A percentile compares a stretch with the other conserved stretches of the same genome.
Conservation (phyloP, 1,284 basidiomycete genomes). For the Puccinia novopanici region DNA sequence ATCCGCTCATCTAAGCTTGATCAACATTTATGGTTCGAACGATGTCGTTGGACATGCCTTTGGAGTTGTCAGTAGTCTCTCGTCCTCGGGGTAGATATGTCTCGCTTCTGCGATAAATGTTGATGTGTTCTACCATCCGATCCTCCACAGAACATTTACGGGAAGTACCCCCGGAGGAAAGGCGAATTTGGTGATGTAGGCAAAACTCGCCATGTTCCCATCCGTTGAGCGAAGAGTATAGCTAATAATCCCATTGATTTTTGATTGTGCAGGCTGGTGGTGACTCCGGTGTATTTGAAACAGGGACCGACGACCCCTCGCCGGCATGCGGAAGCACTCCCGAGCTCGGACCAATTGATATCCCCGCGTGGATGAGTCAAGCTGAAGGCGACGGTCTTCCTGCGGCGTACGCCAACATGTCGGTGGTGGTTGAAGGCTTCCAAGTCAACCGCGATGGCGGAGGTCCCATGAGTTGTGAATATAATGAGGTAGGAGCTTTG, state of each 20-base stretch:
- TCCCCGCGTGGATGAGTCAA: slow-evolving; percentile 43
- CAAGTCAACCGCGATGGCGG: slow-evolving; percentile 47
- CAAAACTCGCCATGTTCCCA: background rate
- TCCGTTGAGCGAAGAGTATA: background rate
- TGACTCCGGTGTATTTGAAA: slow-evolving; percentile 43
- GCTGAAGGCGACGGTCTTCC: slow-evolving; percentile 42
- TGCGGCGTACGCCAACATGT: slow-evolving; percentile 37
- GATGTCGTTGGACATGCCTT: slow-evolving; percentile 39
- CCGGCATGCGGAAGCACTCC: slow-evolving; percentile 41
- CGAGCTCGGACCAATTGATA: slow-evolving; percentile 24
- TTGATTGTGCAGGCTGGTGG: slow-evolving; percentile 31
- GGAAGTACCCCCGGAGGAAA: slow-evolving; percentile 33
- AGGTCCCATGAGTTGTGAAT: slow-evolving; percentile 46
- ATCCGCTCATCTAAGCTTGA: slow-evolving; percentile 31
- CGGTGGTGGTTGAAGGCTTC: slow-evolving; percentile 34
- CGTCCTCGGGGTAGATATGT: background rate
- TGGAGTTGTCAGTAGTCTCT: slow-evolving; percentile 28
- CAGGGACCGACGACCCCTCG: slow-evolving; percentile 31
- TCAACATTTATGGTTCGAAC: slow-evolving; percentile 42
- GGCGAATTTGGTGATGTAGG: slow-evolving; percentile 34
- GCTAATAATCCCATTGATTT: background rate
- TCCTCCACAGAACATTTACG: slow-evolving; percentile 23
- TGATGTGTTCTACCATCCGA: background rate
- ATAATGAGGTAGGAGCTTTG: slow-evolving; percentile 15
- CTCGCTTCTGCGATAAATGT: background rate